A percentile compares a stretch with the other conserved stretches of the same genome.
These are phyloP conservation scores for Lasiodiplodia citricola DNA, from an alignment of 2,329 filamentous ascomycete genomes.

Conservation along the genomic window DNA sequence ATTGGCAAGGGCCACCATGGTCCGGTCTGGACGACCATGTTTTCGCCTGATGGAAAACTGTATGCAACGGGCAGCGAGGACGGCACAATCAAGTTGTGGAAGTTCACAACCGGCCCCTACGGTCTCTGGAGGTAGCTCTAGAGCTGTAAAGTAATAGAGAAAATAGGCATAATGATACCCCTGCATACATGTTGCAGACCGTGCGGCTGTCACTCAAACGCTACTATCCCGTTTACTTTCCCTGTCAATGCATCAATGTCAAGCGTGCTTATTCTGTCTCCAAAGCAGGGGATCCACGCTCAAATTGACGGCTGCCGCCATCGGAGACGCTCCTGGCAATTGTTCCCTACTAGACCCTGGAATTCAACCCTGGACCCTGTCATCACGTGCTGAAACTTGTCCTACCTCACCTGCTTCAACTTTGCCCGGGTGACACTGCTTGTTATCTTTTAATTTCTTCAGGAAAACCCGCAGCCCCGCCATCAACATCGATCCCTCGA, in stretches of 20 bases:
- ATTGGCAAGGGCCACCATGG: constrained; percentile 97
- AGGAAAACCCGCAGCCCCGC: background rate
- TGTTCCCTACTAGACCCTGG: background rate
- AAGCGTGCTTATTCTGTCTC: background rate
- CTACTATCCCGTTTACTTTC: background rate
- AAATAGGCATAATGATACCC: constrained; percentile 27
- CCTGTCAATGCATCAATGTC: background rate
- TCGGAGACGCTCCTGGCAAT: background rate
- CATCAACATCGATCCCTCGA: background rate
- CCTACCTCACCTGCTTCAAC: constrained; percentile 1
- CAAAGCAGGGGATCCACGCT: constrained; percentile 13
- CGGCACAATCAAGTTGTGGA: constrained; percentile 93
- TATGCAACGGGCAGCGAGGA: constrained; percentile 98
- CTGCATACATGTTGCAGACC: constrained; percentile 17
- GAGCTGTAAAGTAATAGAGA: constrained; percentile 17
- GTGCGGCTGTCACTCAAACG: background rate
- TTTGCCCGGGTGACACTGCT: constrained; percentile 11
- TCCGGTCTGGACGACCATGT: constrained; percentile 94
- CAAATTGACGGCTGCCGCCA: background rate
- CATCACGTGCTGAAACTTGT: constrained; percentile 22
- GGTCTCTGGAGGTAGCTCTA: constrained; percentile 64
- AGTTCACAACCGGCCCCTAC: constrained; percentile 68
- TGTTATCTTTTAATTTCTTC: background rate
- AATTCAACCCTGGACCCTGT: background rate
- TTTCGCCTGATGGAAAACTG: constrained; percentile 92